Conservation (phyloP, 768 basidiomycete species). For the Russula earlei region DNA sequence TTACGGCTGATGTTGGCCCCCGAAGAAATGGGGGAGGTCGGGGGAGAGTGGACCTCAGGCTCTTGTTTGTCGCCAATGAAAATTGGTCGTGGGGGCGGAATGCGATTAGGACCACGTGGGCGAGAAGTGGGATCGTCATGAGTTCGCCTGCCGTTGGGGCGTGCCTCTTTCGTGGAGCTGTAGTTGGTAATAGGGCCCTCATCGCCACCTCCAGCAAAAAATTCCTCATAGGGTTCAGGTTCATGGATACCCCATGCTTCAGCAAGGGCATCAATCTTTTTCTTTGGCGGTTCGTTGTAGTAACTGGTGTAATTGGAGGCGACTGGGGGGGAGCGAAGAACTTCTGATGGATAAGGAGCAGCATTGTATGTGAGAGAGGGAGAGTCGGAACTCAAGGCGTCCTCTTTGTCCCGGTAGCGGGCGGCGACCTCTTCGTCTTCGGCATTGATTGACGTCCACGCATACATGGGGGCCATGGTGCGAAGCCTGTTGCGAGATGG, state of each 20-base stretch:
- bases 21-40: conserved; percentile 29
- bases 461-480: conserved; percentile 73
- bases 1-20: conserved; percentile 52
- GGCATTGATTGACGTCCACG: conserved; percentile 43
- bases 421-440: conserved; percentile 36
- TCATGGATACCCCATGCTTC: conserved; percentile 93
- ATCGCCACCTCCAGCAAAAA: conserved; percentile 68
- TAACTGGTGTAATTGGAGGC: conserved; percentile 12
- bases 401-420: conserved; percentile 21
- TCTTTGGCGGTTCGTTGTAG: conserved; percentile 56
- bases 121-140: conserved; percentile 35
- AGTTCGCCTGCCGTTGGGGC: conserved; percentile 27
- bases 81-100: conserved; percentile 81
- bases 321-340: conserved; percentile 3
- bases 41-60: conserved; percentile 33
- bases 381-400: conserved; percentile 9
- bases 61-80: conserved; percentile 33
- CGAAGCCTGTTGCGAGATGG: conserved; percentile 80
- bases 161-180: conserved; percentile 1
- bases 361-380: conserved; percentile 25
- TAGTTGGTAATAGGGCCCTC: conserved; percentile 48
- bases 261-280: conserved; percentile 80
- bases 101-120: conserved; percentile 34
- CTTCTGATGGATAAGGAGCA: conserved; percentile 41
- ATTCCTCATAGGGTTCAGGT: conserved; percentile 86